Base-by-base conservation (phyloP, 2,329 filamentous ascomycete genomes). In the Talaromyces sp. region DNA sequence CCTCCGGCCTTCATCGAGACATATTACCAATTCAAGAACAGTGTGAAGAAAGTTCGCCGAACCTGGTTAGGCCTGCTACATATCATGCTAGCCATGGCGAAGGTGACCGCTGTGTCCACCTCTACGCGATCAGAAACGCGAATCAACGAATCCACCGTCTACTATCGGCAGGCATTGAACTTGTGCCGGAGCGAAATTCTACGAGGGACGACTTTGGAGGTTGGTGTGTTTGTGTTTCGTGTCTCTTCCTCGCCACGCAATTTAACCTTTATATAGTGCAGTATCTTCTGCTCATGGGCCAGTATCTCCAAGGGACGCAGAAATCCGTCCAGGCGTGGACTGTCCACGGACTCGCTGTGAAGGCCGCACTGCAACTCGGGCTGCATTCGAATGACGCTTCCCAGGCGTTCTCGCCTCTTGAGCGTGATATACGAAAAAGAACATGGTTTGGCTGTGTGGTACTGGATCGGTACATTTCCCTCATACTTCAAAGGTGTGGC, bases 231-330 rank as follows among this genome's bases (percentile, higher is more conserved):
- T 6, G 19, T 15, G 30, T 33, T 22, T 10, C 19, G 28, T 5
- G 39, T 44, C n/a, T 44, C 39, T 44, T 44, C 15, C 39, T 5
- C 39, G 15, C n/a, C 15, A 17, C n/a, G 5, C 5, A 44, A 44
- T 5, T 44, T 44, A 44, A 17, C 15, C 39, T 19, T 19, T 17
- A 22, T 47, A 47, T 19, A 47, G 81, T 84, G 0, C 81, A 84
- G 65, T 77, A 76, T 51, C 73, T 84, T 9, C 70, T 85, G 0
- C 63, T 85, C 0, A 75, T 79, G 65, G 77, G 76, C 8, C 79
- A 82, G 51, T 84, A 84, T 61, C 72, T 84, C 0, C 82, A 85
- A 65, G 81, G 82, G 1, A 83, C 82, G 0, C 80, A 83, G 47
- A 78, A 77, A 19, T 83, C 82, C 0, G 73, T 83, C 1, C 78